phyloP scores from a whole-genome alignment of 2,329 filamentous ascomycete genomes.

The Fusarium sp. region DNA sequence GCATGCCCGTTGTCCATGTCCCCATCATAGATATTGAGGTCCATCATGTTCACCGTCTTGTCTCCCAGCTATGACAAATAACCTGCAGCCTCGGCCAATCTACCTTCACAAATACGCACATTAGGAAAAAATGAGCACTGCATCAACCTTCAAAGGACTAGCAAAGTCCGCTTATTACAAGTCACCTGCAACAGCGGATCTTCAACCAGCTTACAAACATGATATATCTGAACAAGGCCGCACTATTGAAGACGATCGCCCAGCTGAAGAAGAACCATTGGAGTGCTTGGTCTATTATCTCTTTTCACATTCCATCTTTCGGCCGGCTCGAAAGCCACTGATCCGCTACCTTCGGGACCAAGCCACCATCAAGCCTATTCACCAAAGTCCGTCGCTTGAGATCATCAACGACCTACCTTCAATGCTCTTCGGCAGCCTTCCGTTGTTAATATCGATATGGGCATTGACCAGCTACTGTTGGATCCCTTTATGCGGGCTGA shows the following conservation, averaged over 20 bases:
- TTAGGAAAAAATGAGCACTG: neutral
- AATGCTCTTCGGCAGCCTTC: slow-evolving; percentile 25
- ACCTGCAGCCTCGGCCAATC: neutral
- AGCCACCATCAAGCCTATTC: slow-evolving; percentile 22
- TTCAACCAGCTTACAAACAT: neutral
- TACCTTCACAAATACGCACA: neutral
- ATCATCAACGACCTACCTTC: slow-evolving; percentile 23
- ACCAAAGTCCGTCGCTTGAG: slow-evolving; percentile 19
- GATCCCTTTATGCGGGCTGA: slow-evolving; percentile 28
- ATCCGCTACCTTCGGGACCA: slow-evolving; percentile 27
- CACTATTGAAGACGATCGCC: neutral
- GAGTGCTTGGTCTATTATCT: slow-evolving; percentile 10
- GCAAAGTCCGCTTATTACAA: neutral
- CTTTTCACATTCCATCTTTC: slow-evolving; percentile 32
- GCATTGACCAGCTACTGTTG: slow-evolving; percentile 31
- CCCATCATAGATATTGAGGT: neutral
- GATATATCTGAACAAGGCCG: neutral
- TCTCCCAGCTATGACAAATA: neutral
- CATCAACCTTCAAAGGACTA: neutral
- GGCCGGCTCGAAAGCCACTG: slow-evolving; percentile 13
- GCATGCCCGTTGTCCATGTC: neutral
- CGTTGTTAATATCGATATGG: slow-evolving; percentile 29
- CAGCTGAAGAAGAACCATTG: slow-evolving; percentile 18
- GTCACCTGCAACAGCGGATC: neutral
- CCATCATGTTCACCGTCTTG: neutral